Evolutionary conservation across 441 rosid species (phyloP).

Genomic region (Gossypium davidsonii): DNA sequence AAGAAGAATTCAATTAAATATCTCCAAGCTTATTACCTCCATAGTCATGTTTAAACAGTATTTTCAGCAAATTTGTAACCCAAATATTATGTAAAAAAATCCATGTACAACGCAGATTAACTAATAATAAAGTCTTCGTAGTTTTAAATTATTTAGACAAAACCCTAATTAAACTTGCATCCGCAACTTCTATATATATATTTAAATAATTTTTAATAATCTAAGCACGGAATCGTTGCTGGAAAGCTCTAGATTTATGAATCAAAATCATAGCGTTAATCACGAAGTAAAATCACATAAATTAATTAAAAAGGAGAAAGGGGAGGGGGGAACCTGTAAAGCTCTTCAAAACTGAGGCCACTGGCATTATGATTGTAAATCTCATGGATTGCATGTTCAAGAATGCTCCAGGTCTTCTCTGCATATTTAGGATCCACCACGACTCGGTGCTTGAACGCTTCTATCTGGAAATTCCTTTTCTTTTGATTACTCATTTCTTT

Average conservation of each 20-base stretch:
- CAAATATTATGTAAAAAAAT: not conserved
- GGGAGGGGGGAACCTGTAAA: conserved; percentile 37
- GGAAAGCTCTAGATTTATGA: not conserved
- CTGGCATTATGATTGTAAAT: conserved; percentile 81
- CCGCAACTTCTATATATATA: not conserved
- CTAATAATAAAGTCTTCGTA: not conserved
- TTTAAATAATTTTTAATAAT: not conserved
- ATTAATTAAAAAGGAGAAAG: not conserved
- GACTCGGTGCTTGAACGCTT: conserved; percentile 74
- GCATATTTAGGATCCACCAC: conserved; percentile 83
- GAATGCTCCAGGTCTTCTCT: conserved; percentile 71
- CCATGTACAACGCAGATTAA: not conserved
- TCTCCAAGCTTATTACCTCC: not conserved
- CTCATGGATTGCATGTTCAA: conserved; percentile 77
- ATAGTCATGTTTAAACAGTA: not conserved
- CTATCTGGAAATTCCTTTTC: conserved; percentile 74
- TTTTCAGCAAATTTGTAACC: not conserved
- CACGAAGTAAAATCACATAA: not conserved
- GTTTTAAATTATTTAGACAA: not conserved
- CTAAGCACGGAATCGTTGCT: not conserved
- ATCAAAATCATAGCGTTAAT: not conserved
- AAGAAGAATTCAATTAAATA: not conserved
- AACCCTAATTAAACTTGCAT: not conserved
- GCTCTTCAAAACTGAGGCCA: conserved; percentile 76
- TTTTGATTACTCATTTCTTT: conserved; percentile 56